Conservation (phyloP, 2,329 filamentous ascomycete species). For the Fusarium sp. region DNA sequence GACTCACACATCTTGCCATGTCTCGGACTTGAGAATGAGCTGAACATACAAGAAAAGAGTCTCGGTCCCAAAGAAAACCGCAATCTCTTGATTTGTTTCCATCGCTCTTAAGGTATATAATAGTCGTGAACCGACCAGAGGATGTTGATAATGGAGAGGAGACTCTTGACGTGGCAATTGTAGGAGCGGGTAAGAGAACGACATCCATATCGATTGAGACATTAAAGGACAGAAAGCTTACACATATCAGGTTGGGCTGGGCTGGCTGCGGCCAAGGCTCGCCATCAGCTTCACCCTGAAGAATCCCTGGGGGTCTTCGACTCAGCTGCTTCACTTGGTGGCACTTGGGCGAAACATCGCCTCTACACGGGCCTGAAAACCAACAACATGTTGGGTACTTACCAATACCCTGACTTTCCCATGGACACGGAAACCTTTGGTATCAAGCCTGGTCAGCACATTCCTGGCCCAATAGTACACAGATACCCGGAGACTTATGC, state of each 20-base stretch:
- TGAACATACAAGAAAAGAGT: not conserved
- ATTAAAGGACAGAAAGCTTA: not conserved
- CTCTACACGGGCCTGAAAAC: constrained; percentile 75
- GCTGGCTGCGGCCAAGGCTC: constrained; percentile 69
- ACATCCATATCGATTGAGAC: too few relatives aligned
- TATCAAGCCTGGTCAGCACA: constrained; percentile 56
- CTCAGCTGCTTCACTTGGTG: constrained; percentile 65
- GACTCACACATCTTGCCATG: not conserved
- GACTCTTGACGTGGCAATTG: constrained; percentile 56
- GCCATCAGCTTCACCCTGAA: constrained; percentile 66
- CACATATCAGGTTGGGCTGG: constrained; percentile 55
- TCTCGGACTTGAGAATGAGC: not conserved
- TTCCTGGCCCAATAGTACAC: constrained; percentile 58
- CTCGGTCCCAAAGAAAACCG: not conserved
- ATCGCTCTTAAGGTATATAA: not conserved
- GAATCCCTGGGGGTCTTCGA: constrained; percentile 68
- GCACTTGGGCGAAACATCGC: constrained; percentile 74
- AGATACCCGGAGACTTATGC: constrained; percentile 59
- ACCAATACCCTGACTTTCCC: constrained; percentile 78
- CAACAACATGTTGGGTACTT: constrained; percentile 79
- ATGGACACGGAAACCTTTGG: constrained; percentile 67
- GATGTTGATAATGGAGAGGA: constrained; percentile 53
- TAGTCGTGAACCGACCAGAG: not conserved
- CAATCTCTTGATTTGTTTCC: not conserved
- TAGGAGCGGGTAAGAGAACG: constrained; percentile 61